A percentile compares a stretch with the other conserved stretches of the same genome.
Evolutionary conservation across 2,329 filamentous ascomycete species (phyloP).

Genomic region (Hawksworthiomyces lignivorus): DNA sequence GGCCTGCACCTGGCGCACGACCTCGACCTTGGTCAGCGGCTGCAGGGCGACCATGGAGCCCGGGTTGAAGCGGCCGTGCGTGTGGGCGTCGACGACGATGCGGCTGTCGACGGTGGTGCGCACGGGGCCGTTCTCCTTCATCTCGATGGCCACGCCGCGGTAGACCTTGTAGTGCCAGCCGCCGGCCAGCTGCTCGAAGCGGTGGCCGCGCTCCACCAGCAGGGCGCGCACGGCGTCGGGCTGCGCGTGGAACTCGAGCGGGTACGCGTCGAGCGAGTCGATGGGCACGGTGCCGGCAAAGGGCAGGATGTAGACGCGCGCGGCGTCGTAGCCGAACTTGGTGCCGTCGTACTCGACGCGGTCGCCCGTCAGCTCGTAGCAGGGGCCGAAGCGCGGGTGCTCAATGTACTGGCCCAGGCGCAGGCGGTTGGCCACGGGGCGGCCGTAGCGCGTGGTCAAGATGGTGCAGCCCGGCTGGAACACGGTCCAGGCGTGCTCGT

Average conservation of each 20-base stretch:
- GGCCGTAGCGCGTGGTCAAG: conserved; percentile 29
- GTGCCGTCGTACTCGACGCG: conserved; percentile 38
- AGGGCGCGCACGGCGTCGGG: conserved; percentile 22
- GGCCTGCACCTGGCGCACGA: conserved; percentile 7
- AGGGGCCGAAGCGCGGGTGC: conserved; percentile 22
- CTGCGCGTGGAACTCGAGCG: conserved; percentile 32
- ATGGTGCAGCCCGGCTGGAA: conserved; percentile 37
- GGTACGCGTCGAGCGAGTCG: conserved; percentile 30
- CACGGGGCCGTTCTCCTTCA: conserved; percentile 6
- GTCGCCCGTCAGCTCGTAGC: conserved; percentile 27
- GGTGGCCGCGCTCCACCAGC: conserved; percentile 31
- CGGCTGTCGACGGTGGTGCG: conserved; percentile 20
- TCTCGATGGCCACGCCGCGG: conserved; percentile 17
- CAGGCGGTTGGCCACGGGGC: conserved; percentile 27
- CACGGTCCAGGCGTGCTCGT: conserved; percentile 40
- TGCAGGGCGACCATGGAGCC: not conserved
- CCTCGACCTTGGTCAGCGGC: conserved; percentile 5
- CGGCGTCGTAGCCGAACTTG: conserved; percentile 30
- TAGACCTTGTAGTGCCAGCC: conserved; percentile 39
- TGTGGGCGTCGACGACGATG: conserved; percentile 24
- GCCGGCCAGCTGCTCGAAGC: conserved; percentile 33
- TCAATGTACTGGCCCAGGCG: conserved; percentile 23
- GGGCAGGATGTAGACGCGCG: conserved; percentile 24
- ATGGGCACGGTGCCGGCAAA: conserved; percentile 34
- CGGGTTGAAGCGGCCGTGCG: conserved; percentile 16